Conservation (phyloP, 1,139 yeast genomes). For the Lodderomyces pseudojiufengensis region DNA sequence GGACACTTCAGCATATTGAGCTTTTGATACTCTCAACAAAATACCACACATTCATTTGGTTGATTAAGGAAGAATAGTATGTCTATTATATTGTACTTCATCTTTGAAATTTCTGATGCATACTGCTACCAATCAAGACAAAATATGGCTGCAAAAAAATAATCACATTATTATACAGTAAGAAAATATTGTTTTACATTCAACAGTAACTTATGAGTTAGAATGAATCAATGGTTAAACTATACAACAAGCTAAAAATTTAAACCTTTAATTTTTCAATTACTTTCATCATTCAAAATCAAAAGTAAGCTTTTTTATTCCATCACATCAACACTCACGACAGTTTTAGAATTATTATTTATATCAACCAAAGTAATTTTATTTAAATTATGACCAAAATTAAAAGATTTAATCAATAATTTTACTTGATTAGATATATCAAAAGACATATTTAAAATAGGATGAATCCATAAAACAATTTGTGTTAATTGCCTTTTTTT, state of each 20-base stretch:
- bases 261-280: neutral
- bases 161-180: too few relatives aligned
- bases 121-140: neutral
- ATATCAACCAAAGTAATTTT: constrained; percentile 10
- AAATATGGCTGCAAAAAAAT: too few relatives aligned
- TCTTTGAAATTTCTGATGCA: too few relatives aligned
- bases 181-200: too few relatives aligned
- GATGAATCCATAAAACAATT: constrained; percentile 13
- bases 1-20: constrained; percentile 2
- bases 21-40: constrained; percentile 8
- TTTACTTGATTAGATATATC: constrained; percentile 10
- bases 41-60: constrained; percentile 14
- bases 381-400: constrained; percentile 3
- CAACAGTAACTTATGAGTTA: too few relatives aligned
- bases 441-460: constrained; percentile 13
- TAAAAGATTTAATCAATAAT: constrained; percentile 8
- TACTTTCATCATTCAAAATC: too few relatives aligned
- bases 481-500: constrained; percentile 5
- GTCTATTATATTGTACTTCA: too few relatives aligned
- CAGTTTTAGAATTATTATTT: constrained; percentile 9
- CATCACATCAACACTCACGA: neutral
- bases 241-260: too few relatives aligned
- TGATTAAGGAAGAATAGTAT: too few relatives aligned
- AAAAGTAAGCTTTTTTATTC: too few relatives aligned
- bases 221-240: too few relatives aligned